Evolutionary conservation across 768 basidiomycete species (phyloP).

Genomic region (Leccinum fibrillosum): DNA sequence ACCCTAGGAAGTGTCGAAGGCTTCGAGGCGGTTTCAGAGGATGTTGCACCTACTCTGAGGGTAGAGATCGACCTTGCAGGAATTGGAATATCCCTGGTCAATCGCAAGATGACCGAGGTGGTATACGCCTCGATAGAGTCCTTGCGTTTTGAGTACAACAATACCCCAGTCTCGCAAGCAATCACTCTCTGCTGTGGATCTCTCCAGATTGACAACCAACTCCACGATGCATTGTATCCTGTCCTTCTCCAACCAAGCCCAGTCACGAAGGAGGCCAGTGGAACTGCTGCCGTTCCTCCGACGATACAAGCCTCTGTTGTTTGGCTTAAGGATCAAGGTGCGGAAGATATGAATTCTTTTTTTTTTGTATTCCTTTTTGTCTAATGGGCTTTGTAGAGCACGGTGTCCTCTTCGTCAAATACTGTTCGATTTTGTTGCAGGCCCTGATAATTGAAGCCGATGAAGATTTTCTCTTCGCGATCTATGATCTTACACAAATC

Average conservation of each 20-base stretch:
- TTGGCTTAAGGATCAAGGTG: slow-evolving; percentile 92
- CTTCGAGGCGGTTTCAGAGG: slow-evolving; percentile 84
- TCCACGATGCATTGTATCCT: slow-evolving; percentile 93
- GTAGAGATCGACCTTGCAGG: slow-evolving; percentile 80
- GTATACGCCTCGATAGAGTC: slow-evolving; percentile 79
- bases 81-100: slow-evolving; percentile 88
- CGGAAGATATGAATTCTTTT: background rate
- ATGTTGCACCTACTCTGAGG: slow-evolving; percentile 60
- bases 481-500: slow-evolving; percentile 90
- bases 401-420: slow-evolving; percentile 97
- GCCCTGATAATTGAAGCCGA: slow-evolving; percentile 95
- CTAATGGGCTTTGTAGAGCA: slow-evolving; percentile 57
- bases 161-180: slow-evolving; percentile 75
- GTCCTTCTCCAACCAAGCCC: slow-evolving; percentile 95
- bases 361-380: background rate
- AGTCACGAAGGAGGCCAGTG: slow-evolving; percentile 68
- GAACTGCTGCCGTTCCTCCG: slow-evolving; percentile 72
- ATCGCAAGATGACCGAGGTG: slow-evolving; percentile 83
- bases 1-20: slow-evolving; percentile 66
- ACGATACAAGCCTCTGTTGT: slow-evolving; percentile 86
- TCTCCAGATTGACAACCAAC: slow-evolving; percentile 95
- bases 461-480: slow-evolving; percentile 90
- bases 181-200: slow-evolving; percentile 79
- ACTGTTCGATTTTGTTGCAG: slow-evolving; percentile 90
- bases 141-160: slow-evolving; percentile 81